Base-by-base conservation (phyloP, 2,329 filamentous ascomycete genomes). In the Xylaria sp. region DNA sequence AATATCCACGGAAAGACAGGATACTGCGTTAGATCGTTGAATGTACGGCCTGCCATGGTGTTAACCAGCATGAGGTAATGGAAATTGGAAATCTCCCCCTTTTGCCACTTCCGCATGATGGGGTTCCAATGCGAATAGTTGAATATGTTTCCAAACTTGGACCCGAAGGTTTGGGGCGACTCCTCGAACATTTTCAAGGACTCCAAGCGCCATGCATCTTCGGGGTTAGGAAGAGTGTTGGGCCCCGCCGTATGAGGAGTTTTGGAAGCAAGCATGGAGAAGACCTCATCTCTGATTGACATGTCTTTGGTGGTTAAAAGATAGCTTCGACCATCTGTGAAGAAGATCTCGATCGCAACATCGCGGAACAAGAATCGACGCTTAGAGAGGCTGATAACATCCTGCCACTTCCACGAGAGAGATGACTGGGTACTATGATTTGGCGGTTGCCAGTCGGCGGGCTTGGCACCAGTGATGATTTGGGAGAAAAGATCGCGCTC, bases 41-140 rank as follows among this genome's bases (percentile, higher is more conserved):
- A 99, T 0, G 94, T 97, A 55, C 94, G 83, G 2, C 94, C 94
- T 34, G 95, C 95, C 83, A 99, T 91, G 0, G 94, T 97, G 71
- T 99, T 99, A 70, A 99, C 87, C 61, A 97, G 86, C 93, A 99
- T 99, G 42, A 99, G 83, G 71, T 99, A 99, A 74, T 97, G 92
- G 69, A 99, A 99, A 73, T 99, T 99, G 11, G 93, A 97, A 54
- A 97, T 91, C 69, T 99, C 94, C 10, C 95, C 94, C 71, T 87
- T 89, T 60, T 94, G 83, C 94, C 94, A 99, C 72, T 87, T 88
- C 65, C 89, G 88, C 69, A 94, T 96, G 7, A 91, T 87, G 8
- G 92, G 90, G 65, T 92, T 92, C 73, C 89, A 89, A 0, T 90
- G 83, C 0, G 86, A 87, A 19, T 91, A 84, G 64, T 92, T 91